Conservation (phyloP, 169 alveolate species). For the Cryptosporidium meleagridis region DNA sequence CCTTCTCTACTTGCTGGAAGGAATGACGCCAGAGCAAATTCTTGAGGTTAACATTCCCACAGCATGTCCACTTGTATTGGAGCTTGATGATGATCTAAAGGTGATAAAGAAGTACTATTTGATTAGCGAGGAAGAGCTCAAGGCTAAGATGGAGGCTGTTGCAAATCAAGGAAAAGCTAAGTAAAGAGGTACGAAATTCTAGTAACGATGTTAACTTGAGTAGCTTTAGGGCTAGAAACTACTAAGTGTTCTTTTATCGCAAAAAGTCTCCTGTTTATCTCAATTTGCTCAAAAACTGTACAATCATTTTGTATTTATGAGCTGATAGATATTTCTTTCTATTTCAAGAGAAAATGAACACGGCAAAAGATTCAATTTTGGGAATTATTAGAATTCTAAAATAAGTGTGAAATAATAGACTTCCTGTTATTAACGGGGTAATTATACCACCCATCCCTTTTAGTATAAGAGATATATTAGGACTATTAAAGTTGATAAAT, state of each 20-base stretch:
- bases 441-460: constrained; percentile 38
- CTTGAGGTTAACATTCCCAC: constrained; percentile 96
- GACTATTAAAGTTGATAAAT: neutral
- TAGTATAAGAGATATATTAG: neutral
- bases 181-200: constrained; percentile 66
- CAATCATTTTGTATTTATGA: neutral
- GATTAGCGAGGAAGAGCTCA: constrained; percentile 90
- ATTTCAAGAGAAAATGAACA: neutral
- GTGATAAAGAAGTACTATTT: constrained; percentile 92
- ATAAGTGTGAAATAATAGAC: neutral
- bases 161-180: constrained; percentile 94
- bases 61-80: constrained; percentile 96
- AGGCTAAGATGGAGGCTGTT: constrained; percentile 92
- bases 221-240: no score
- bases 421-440: constrained; percentile 44
- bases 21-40: constrained; percentile 92
- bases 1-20: constrained; percentile 94
- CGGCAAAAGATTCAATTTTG: constrained; percentile 7
- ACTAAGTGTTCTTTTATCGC: neutral
- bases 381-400: constrained; percentile 16
- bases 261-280: neutral
- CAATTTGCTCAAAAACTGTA: no score
- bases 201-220: neutral
- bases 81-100: constrained; percentile 91
- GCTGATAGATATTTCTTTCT: no score